Conservation (phyloP, 257 asterid species). For the Rauvolfia tetraphylla region DNA sequence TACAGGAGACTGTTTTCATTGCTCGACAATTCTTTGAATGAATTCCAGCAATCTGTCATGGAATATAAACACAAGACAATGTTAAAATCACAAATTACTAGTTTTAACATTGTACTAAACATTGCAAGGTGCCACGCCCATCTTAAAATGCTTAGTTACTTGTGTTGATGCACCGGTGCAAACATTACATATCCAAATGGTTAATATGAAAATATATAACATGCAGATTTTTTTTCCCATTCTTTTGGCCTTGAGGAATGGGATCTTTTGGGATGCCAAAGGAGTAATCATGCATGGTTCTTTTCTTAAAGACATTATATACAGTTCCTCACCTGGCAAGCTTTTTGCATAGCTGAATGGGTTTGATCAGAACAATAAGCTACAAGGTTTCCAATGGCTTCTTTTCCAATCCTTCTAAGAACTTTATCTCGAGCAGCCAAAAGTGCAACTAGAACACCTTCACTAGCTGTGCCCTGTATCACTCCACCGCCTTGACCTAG, state of each 20-base stretch:
- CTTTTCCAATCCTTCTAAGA: constrained; percentile 64
- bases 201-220: neutral
- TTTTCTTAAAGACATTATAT: neutral
- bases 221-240: neutral
- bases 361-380: constrained; percentile 85
- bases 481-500: constrained; percentile 91
- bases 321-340: constrained; percentile 72
- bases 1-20: constrained; percentile 62
- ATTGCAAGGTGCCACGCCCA: neutral
- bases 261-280: neutral
- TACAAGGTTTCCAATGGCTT: constrained; percentile 64
- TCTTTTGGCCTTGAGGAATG: neutral
- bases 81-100: neutral
- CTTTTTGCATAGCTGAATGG: constrained; percentile 73
- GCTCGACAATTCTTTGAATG: constrained; percentile 64
- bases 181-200: neutral
- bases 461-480: constrained; percentile 94
- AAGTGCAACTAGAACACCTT: constrained; percentile 82
- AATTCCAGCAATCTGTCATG: constrained; percentile 79
- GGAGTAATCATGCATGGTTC: neutral
- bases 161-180: neutral
- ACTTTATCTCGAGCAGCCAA: constrained; percentile 88
- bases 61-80: constrained; percentile 9
- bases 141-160: neutral
- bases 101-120: neutral